These are phyloP conservation scores for Macrophomina tecta DNA, from an alignment of 2,329 filamentous ascomycete genomes.

Conservation along the genomic window DNA sequence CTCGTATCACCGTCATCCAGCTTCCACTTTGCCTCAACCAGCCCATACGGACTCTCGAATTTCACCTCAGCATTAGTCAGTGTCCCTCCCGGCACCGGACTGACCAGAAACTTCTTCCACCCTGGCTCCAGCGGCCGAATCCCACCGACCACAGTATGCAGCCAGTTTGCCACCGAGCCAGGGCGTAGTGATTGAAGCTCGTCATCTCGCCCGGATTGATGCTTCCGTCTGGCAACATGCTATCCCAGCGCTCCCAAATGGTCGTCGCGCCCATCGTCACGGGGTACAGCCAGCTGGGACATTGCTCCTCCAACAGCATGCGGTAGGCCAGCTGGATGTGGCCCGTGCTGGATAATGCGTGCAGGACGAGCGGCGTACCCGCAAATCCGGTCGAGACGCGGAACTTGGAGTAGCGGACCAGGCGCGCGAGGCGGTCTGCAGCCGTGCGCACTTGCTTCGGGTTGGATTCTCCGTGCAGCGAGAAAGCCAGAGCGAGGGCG, in stretches of 20 bases:
- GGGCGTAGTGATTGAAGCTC: slow-evolving; percentile 59
- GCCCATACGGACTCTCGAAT: slow-evolving; percentile 42
- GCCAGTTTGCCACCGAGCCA: slow-evolving; percentile 57
- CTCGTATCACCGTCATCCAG: not conserved
- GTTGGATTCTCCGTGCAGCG: slow-evolving; percentile 33
- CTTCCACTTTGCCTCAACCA: slow-evolving; percentile 37
- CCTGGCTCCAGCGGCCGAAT: slow-evolving; percentile 49
- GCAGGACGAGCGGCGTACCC: slow-evolving; percentile 33
- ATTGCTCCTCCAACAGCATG: slow-evolving; percentile 55
- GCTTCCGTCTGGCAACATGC: slow-evolving; percentile 51
- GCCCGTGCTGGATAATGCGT: slow-evolving; percentile 31
- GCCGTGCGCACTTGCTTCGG: slow-evolving; percentile 19
- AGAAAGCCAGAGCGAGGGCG: slow-evolving; percentile 35
- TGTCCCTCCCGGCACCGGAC: slow-evolving; percentile 42
- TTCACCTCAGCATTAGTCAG: slow-evolving; percentile 39
- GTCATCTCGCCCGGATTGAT: slow-evolving; percentile 57
- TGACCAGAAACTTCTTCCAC: slow-evolving; percentile 48
- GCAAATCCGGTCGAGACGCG: slow-evolving; percentile 35
- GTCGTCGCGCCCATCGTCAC: slow-evolving; percentile 56
- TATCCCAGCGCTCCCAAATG: slow-evolving; percentile 61
- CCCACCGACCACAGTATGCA: slow-evolving; percentile 53
- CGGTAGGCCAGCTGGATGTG: slow-evolving; percentile 45
- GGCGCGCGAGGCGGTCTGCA: slow-evolving; percentile 28
- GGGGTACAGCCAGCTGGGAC: slow-evolving; percentile 58
- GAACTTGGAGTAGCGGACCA: slow-evolving; percentile 32